Conservation (phyloP, 345 rosid genomes). For the Acer campestre region DNA sequence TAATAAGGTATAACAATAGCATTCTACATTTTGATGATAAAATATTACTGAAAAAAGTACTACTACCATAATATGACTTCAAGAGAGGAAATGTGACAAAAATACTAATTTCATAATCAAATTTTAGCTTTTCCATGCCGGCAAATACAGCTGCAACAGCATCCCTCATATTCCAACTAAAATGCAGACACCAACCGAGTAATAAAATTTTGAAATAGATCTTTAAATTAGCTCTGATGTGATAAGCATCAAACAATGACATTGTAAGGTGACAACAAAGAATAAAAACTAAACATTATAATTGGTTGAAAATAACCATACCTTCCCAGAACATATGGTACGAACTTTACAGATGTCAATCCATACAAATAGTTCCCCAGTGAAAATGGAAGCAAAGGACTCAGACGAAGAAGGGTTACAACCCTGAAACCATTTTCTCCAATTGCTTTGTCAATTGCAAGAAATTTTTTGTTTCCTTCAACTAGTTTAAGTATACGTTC, state of each 20-base stretch:
- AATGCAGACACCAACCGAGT: not conserved
- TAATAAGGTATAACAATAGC: no score
- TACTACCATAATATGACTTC: not conserved
- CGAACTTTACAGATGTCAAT: slow-evolving; percentile 89
- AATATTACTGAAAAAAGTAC: no score
- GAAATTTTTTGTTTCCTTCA: no score
- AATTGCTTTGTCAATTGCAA: slow-evolving; percentile 42
- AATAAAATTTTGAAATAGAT: not conserved
- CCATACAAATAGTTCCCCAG: slow-evolving; percentile 94
- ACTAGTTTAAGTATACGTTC: no score
- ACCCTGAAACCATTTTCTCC: slow-evolving; percentile 95
- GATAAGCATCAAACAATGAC: not conserved
- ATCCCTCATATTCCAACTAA: not conserved
- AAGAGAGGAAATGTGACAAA: not conserved
- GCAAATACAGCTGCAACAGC: not conserved
- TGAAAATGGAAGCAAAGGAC: slow-evolving; percentile 97
- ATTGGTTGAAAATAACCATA: slow-evolving; percentile 28
- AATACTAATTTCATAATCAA: not conserved
- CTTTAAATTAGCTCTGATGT: not conserved
- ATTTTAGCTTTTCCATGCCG: not conserved
- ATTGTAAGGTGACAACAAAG: not conserved
- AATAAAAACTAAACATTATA: not conserved
- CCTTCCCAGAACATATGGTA: slow-evolving; percentile 94
- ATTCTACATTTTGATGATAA: no score
- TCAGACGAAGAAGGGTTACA: slow-evolving; percentile 88